Conservation (phyloP, 2,329 filamentous ascomycete species). For the Aspergillus amoenus region DNA sequence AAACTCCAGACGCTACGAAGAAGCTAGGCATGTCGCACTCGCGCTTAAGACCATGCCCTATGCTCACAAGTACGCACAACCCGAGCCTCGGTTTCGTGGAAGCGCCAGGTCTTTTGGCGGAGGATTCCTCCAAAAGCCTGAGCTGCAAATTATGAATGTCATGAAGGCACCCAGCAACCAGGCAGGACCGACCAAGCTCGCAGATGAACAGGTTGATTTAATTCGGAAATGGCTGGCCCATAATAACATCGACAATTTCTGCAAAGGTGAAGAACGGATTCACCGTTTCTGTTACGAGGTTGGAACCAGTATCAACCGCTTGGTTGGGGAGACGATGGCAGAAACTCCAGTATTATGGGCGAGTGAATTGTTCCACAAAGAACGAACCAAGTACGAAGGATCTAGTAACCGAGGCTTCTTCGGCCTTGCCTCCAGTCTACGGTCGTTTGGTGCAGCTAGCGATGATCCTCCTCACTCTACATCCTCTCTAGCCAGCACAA, state of each 20-base stretch:
- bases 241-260: conserved; percentile 86
- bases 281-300: conserved; percentile 92
- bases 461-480: conserved; percentile 40
- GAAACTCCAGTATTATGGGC: conserved; percentile 90
- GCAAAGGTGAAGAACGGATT: conserved; percentile 89
- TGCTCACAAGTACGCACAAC: conserved; percentile 40
- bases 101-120: conserved; percentile 49
- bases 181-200: conserved; percentile 89
- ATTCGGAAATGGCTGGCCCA: conserved; percentile 80
- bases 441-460: conserved; percentile 42
- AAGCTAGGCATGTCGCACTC: conserved; percentile 79
- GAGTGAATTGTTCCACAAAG: conserved; percentile 80
- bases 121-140: conserved; percentile 72
- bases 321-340: conserved; percentile 79
- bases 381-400: conserved; percentile 50
- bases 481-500: conserved; percentile 25
- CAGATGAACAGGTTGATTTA: conserved; percentile 89
- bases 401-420: conserved; percentile 38
- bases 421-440: conserved; percentile 42
- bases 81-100: conserved; percentile 39
- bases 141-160: conserved; percentile 82
- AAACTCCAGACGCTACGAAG: conserved; percentile 83
- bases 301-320: conserved; percentile 77
- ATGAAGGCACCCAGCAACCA: conserved; percentile 79
- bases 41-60: conserved; percentile 86